These are phyloP conservation scores for Trebouxia gelatinosa DNA, from an alignment of 163 green algal species.

Conservation along the genomic window DNA sequence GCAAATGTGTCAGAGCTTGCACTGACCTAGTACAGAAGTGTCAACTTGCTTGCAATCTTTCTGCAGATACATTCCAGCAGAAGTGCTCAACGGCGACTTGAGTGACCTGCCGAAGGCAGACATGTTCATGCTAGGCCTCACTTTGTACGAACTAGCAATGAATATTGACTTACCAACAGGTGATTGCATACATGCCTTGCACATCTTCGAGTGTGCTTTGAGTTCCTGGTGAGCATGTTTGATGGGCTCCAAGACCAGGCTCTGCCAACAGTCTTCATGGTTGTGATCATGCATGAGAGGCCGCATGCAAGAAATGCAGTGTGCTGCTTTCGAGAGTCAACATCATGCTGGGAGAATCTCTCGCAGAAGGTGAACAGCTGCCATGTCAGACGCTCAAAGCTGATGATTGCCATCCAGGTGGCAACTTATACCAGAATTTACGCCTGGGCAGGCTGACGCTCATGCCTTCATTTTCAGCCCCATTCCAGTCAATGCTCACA, in stretches of 20 bases:
- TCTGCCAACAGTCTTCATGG: no score
- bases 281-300: no score
- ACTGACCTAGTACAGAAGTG: no score
- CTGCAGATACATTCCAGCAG: constrained; percentile 73
- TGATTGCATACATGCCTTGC: not conserved
- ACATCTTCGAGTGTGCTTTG: not conserved
- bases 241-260: no score
- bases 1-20: no score
- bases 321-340: no score
- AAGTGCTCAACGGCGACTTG: constrained; percentile 70
- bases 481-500: constrained; percentile 50
- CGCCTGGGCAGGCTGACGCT: constrained; percentile 53
- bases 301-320: no score
- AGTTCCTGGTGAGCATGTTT: not conserved
- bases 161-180: constrained; percentile 56
- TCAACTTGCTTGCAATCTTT: no score
- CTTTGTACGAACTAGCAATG: constrained; percentile 76
- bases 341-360: no score
- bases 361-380: no score
- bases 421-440: constrained; percentile 52
- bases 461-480: constrained; percentile 46
- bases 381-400: no score
- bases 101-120: constrained; percentile 77
- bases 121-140: constrained; percentile 84
- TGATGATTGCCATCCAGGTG: constrained; percentile 39